These are phyloP conservation scores for Trypanosoma platydactyli DNA, from an alignment of 208 protist genomes.

Conservation along the genomic window DNA sequence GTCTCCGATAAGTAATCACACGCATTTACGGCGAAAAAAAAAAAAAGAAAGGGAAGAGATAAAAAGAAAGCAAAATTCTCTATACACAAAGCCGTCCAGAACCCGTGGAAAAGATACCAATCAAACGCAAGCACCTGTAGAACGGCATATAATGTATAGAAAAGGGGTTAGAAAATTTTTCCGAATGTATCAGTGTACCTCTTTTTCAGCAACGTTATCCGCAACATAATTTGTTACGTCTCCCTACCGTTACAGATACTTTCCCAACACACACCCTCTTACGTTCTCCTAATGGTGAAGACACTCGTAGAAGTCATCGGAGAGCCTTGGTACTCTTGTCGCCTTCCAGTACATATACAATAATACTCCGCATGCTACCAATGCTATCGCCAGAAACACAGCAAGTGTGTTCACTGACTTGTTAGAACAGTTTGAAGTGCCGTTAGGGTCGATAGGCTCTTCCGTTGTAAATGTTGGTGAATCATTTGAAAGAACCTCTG, in stretches of 20 bases:
- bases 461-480: not conserved
- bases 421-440: not conserved
- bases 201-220: too few species aligned
- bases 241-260: not conserved
- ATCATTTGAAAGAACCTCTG: slow-evolving; percentile 28
- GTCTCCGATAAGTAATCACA: too few species aligned
- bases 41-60: slow-evolving; percentile 10
- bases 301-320: slow-evolving; percentile 59
- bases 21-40: too few species aligned
- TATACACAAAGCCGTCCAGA: too few species aligned
- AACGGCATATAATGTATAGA: too few species aligned
- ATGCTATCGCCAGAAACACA: slow-evolving; percentile 7
- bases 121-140: too few species aligned
- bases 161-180: too few species aligned
- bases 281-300: slow-evolving; percentile 24
- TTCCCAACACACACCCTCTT: not conserved
- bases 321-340: slow-evolving; percentile 7
- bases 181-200: too few species aligned
- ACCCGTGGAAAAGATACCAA: too few species aligned
- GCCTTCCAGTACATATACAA: slow-evolving; percentile 21
- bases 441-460: not conserved
- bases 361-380: not conserved
- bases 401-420: not conserved
- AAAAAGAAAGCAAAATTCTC: too few species aligned
- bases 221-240: too few species aligned